Evolutionary conservation across 2,329 filamentous ascomycete genomes (phyloP).

Genomic region (Botrytis deweyae): DNA sequence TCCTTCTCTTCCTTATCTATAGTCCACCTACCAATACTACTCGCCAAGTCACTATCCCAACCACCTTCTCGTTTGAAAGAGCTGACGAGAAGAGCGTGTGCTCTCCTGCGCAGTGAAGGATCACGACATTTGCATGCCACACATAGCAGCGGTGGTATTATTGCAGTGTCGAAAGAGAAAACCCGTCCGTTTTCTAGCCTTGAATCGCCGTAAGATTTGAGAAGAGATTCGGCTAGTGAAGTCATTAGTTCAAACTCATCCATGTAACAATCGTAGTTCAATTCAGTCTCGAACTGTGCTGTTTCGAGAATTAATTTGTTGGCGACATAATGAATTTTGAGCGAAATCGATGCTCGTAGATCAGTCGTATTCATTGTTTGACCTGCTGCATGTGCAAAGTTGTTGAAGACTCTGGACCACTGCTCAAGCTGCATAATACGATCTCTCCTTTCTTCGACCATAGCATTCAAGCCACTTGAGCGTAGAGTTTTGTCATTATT

Average conservation of each 20-base stretch:
- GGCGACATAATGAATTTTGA: slow-evolving; percentile 4
- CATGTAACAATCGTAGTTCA: slow-evolving; percentile 17
- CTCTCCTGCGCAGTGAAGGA: slow-evolving; percentile 11
- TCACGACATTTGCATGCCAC: slow-evolving; percentile 20
- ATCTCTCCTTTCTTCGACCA: background rate
- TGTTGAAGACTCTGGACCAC: slow-evolving; percentile 10
- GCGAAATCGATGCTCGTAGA: slow-evolving; percentile 11
- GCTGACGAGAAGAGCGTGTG: background rate
- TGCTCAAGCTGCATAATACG: background rate
- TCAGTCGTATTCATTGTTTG: slow-evolving; percentile 3
- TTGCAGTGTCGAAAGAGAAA: slow-evolving; percentile 7
- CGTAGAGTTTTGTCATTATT: background rate
- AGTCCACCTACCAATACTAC: slow-evolving; percentile 17
- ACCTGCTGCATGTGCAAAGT: background rate
- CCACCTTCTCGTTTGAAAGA: slow-evolving; percentile 12
- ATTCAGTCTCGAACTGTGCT: slow-evolving; percentile 8
- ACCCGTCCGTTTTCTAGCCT: background rate
- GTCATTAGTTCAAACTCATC: slow-evolving; percentile 17
- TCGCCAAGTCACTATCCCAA: slow-evolving; percentile 16
- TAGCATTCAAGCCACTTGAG: background rate
- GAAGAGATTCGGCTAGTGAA: slow-evolving; percentile 16
- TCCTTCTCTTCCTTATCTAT: slow-evolving; percentile 21
- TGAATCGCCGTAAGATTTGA: slow-evolving; percentile 3
- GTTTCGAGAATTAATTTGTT: slow-evolving; percentile 16
- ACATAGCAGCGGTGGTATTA: slow-evolving; percentile 10